Evolutionary conservation across 345 rosid genomes (phyloP).

Genomic region (Punica granatum): DNA sequence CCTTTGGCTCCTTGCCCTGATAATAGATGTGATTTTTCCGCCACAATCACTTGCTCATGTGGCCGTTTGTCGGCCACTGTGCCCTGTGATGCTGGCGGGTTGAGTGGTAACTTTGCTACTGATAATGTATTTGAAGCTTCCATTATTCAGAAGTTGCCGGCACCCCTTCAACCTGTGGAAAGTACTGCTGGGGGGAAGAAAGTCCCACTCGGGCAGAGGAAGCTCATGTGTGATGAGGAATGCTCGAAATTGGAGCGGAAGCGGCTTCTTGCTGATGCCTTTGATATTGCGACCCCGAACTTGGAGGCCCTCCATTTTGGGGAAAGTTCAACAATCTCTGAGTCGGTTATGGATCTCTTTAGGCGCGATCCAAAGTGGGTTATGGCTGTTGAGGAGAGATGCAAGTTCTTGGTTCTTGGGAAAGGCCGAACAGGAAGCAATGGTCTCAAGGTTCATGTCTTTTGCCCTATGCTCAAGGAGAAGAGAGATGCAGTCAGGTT

Average conservation of each 20-base stretch:
- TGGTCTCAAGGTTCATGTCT: slow-evolving; percentile 74
- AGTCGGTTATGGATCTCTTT: slow-evolving; percentile 63
- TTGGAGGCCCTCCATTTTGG: slow-evolving; percentile 88
- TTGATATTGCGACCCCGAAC: slow-evolving; percentile 65
- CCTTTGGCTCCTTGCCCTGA: slow-evolving; percentile 83
- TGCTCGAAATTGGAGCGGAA: slow-evolving; percentile 89
- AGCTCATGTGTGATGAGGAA: slow-evolving; percentile 81
- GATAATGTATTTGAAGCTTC: slow-evolving; percentile 59
- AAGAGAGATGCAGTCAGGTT: slow-evolving; percentile 81
- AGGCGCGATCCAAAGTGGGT: slow-evolving; percentile 97
- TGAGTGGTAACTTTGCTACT: slow-evolving; percentile 24
- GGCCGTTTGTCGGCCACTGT: slow-evolving; percentile 64
- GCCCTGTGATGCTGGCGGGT: slow-evolving; percentile 89
- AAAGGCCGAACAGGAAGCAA: slow-evolving; percentile 49
- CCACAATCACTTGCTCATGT: slow-evolving; percentile 76
- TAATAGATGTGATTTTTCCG: slow-evolving; percentile 64
- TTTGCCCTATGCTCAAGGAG: slow-evolving; percentile 87
- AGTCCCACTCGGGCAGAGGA: slow-evolving; percentile 80
- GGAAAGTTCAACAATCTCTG: slow-evolving; percentile 60
- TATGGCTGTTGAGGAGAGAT: slow-evolving; percentile 84
- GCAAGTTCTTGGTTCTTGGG: slow-evolving; percentile 82
- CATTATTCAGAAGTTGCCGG: slow-evolving; percentile 56
- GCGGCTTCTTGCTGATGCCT: slow-evolving; percentile 86
- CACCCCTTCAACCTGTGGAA: slow-evolving; percentile 68
- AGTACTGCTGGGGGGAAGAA: slow-evolving; percentile 25